Conservation (phyloP, 2,329 filamentous ascomycete genomes). For the Allantophomopsis cytisporea region DNA sequence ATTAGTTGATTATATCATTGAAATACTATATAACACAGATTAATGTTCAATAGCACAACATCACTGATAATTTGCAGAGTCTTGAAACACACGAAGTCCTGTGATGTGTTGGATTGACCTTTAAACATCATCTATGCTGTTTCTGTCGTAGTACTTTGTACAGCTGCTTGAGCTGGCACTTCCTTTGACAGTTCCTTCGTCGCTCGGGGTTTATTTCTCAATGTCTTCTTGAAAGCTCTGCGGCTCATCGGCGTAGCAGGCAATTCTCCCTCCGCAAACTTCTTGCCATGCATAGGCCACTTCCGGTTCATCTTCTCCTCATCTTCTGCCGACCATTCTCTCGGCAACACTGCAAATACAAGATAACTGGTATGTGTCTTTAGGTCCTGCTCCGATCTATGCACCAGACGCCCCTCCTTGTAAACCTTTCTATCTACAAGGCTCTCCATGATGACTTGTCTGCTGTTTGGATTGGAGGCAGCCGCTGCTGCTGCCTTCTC, state of each 20-base stretch:
- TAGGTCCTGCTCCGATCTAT: conserved; percentile 73
- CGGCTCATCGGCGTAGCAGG: not conserved
- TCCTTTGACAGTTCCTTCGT: not conserved
- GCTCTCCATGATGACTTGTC: conserved; percentile 17
- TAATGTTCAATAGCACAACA: too few relatives aligned
- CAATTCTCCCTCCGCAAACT: too few relatives aligned
- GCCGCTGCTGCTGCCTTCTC: conserved; percentile 4
- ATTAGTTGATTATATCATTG: too few relatives aligned
- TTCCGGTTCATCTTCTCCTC: conserved; percentile 53
- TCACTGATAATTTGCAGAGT: too few relatives aligned
- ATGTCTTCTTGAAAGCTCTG: not conserved
- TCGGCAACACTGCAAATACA: conserved; percentile 81
- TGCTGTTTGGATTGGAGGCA: conserved; percentile 20
- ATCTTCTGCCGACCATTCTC: conserved; percentile 72
- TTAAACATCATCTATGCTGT: not conserved
- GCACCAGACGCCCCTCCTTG: conserved; percentile 64
- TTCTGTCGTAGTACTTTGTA: not conserved
- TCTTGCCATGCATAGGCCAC: conserved; percentile 35
- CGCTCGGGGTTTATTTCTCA: not conserved
- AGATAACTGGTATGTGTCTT: conserved; percentile 98
- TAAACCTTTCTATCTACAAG: conserved; percentile 39
- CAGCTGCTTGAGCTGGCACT: not conserved
- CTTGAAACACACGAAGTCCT: too few relatives aligned
- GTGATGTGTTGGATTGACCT: too few relatives aligned
- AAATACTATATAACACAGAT: too few relatives aligned